Evolutionary conservation across 2,329 filamentous ascomycete species (phyloP).

Genomic region (Ophiostoma novo-ulmi): DNA sequence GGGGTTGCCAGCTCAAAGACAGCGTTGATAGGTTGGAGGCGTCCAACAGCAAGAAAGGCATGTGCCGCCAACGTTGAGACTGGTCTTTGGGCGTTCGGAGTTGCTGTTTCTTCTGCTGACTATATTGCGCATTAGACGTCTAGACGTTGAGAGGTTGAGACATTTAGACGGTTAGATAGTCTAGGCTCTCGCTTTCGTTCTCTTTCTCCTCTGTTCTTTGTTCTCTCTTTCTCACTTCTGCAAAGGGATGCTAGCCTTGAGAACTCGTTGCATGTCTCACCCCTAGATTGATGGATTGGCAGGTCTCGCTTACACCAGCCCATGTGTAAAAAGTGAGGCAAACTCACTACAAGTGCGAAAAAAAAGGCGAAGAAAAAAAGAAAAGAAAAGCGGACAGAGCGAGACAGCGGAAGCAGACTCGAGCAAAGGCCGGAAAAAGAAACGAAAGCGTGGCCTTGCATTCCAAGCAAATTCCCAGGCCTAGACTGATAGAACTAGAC

Average conservation of each 20-base stretch:
- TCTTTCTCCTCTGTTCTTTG: not conserved
- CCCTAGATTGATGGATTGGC: not conserved
- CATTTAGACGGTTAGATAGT: too few relatives aligned
- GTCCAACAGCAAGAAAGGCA: not conserved
- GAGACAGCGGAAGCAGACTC: not conserved
- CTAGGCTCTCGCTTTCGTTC: not conserved
- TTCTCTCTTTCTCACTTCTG: not conserved
- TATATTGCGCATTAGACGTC: too few relatives aligned
- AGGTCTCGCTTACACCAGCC: not conserved
- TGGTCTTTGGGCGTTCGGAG: not conserved
- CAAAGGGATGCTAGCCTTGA: not conserved
- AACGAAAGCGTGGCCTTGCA: not conserved
- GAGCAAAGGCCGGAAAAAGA: not conserved
- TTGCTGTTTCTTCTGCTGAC: too few relatives aligned
- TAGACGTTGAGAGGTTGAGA: too few relatives aligned
- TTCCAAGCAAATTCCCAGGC: not conserved
- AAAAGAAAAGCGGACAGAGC: not conserved
- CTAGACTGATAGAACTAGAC: not conserved
- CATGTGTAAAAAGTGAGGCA: not conserved
- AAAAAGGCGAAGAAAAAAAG: not conserved
- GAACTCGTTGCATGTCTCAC: constrained; percentile 8
- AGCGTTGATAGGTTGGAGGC: not conserved
- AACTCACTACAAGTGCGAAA: too few relatives aligned
- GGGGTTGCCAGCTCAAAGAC: not conserved
- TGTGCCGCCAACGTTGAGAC: constrained; percentile 1